Base-by-base conservation (phyloP, 2,329 filamentous ascomycete genomes). In the Thelonectria discophora region DNA sequence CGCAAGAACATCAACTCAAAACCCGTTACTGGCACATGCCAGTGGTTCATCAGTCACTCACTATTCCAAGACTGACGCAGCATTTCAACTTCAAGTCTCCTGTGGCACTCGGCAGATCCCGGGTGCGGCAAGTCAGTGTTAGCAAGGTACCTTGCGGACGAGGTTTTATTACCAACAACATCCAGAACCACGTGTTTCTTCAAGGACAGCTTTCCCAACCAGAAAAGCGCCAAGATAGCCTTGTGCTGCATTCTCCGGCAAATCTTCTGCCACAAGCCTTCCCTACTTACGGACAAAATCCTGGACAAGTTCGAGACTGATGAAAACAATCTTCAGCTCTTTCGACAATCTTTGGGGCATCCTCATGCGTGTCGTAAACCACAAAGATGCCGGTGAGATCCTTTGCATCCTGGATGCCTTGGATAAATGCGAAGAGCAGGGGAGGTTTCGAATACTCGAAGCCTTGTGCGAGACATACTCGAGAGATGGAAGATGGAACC, bases 101-200 rank as follows among this genome's bases (percentile, higher is more conserved):
- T 68, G 13, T 66, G 56, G 54, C 72, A 80, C 3, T 79, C 79
- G 43, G 79, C 78, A 7, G 75, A 80, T 55, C 79, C 79, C 3
- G 79, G 79, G 1, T 79, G 77, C 46, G 79, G 79, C 13, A 81
- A 81, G 63, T 81, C 80, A 0, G 79, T 81, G 6, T 63, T 81
- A 3, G 69, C 75, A 12, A 78, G 65, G 60, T 71, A 73, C 34
- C 61, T 82, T 0, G 65, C 76, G 0, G 77, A 81, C 27, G 18
- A 65, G 0, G 55, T 73, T 0, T 57, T 80, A 2, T 55, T 50
- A 1, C 65, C 20, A 0, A 65, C 34, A 1, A 18, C 45, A 3
- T 55, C 53, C 0, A 68, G 65, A 20, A 75, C 69, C 1, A 69
- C 67, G 3, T 78, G 75, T 53, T 81, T 81, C 65, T 81, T 81